These are phyloP conservation scores for Solanum hybrid DNA, from an alignment of 305 asterid genomes.

Conservation along the genomic window DNA sequence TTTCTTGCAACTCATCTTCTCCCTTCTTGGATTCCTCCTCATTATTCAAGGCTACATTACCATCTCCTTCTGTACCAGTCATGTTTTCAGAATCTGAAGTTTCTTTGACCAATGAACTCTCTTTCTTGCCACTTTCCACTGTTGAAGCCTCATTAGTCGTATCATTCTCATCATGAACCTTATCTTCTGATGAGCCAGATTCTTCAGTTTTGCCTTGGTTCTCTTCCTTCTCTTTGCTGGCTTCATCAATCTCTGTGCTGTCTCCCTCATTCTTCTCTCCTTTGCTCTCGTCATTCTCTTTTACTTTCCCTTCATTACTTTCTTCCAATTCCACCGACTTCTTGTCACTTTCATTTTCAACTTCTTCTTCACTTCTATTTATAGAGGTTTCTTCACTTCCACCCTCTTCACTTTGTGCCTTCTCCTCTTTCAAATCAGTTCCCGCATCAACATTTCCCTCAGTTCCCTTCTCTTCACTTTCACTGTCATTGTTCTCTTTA, in stretches of 20 bases:
- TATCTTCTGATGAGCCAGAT: conserved; percentile 18
- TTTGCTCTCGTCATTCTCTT: conserved; percentile 18
- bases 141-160: conserved; percentile 14
- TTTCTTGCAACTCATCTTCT: conserved; percentile 15
- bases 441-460: conserved; percentile 10
- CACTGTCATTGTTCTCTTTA: conserved; percentile 15
- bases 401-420: conserved; percentile 13
- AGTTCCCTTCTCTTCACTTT: conserved; percentile 15
- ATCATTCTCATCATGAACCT: conserved; percentile 15
- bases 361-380: not conserved
- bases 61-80: conserved; percentile 19
- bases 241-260: conserved; percentile 9
- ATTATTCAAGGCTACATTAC: conserved; percentile 8
- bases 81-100: conserved; percentile 21
- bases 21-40: conserved; percentile 18
- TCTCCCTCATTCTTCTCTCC: conserved; percentile 14
- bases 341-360: conserved; percentile 17
- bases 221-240: conserved; percentile 14
- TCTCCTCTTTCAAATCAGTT: conserved; percentile 17
- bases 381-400: conserved; percentile 10
- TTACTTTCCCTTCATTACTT: conserved; percentile 22
- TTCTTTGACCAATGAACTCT: conserved; percentile 9
- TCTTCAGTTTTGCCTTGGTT: conserved; percentile 24
- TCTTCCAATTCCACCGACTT: conserved; percentile 14
- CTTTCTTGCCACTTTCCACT: conserved; percentile 13